Conservation (phyloP, 1,284 basidiomycete species). For the Chondrostereum purpureum region DNA sequence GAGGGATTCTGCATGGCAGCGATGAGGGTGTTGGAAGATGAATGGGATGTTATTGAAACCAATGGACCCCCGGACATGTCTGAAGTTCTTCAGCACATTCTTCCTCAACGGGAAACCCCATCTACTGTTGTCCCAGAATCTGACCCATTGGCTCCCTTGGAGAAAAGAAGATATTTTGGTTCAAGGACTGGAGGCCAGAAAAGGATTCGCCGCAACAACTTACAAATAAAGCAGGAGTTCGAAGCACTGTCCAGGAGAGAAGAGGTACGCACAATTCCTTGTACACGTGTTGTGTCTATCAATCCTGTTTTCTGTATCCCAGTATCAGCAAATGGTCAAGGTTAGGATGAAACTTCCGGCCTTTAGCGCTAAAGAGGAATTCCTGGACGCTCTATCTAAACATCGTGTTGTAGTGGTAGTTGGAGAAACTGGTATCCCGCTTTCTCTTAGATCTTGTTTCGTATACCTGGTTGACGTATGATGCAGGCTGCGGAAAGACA, state of each 20-base stretch:
- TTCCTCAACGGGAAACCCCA: constrained; percentile 28
- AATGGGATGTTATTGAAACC: constrained; percentile 60
- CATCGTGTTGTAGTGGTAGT: constrained; percentile 78
- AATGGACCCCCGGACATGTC: constrained; percentile 70
- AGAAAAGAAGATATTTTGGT: constrained; percentile 5
- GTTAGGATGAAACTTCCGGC: constrained; percentile 69
- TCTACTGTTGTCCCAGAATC: neutral
- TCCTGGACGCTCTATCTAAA: constrained; percentile 52
- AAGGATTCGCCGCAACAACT: constrained; percentile 40
- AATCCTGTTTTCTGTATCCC: no score
- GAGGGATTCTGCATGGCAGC: constrained; percentile 74
- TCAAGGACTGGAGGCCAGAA: constrained; percentile 7
- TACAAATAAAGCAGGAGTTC: constrained; percentile 53
- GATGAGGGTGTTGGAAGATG: constrained; percentile 69
- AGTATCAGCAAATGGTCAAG: constrained; percentile 55
- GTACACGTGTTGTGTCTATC: no score
- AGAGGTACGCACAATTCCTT: constrained; percentile 23
- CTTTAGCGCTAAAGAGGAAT: constrained; percentile 59
- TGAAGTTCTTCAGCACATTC: constrained; percentile 55
- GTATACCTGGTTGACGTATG: constrained; percentile 12
- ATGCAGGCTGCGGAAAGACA: constrained; percentile 81
- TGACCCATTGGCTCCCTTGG: neutral
- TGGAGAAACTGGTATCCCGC: constrained; percentile 64
- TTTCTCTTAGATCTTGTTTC: constrained; percentile 1
- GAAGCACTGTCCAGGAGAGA: constrained; percentile 35